Evolutionary conservation across 2,329 filamentous ascomycete species (phyloP), one percentile per base, ranked within the genome.

Genomic region (Fusarium caatingaense): DNA sequence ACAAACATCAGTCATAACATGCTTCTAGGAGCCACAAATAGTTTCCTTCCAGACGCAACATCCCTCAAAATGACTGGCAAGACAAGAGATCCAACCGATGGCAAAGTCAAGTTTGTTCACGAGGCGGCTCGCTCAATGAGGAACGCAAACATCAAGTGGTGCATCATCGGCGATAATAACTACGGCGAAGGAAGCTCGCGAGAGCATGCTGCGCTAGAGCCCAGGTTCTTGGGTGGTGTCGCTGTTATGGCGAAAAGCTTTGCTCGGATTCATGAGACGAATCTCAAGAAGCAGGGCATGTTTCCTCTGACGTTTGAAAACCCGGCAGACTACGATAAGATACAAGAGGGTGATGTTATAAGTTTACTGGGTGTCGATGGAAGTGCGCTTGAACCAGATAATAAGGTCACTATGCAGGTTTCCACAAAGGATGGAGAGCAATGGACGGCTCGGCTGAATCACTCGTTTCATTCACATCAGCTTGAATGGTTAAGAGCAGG

Each of bases 1-100:
- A 93, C 95, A 80, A 99, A 99, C 85, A 99, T 99, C 80, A 92
- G 91, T 72, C 93, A 93, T 77, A 99, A 99, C 87, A 98, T 95
- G 6, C 89, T 99, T 71, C 97, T 98, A 81, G 96, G 94, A 54
- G 96, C 96, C 63, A 87, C 94, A 77, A 98, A 98, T 80, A 93
- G 37, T 4, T 58, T 58, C 4, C 56, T 55, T 5, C 28, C 48
- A 2, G 6, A 55, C 8, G 21, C 18, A 1, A 55, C 3, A 10
- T 58, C 40, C 1, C 10, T 55, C 10, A 4, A 2, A 3, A 55
- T 58, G 48, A 10, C 25, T 13, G 48, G 56, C 8, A 58, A 58
- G 2, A n/a, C 48, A 2, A 30, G n/a, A 8, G 48, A 58, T 21
- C 48, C 48, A 1, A 58, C 92, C 30, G 93, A 92, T 65, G 98